A percentile compares a stretch with the other conserved stretches of the same genome.
phyloP scores from a whole-genome alignment of 1,284 basidiomycete species.

The Rhodotorula sp. region DNA sequence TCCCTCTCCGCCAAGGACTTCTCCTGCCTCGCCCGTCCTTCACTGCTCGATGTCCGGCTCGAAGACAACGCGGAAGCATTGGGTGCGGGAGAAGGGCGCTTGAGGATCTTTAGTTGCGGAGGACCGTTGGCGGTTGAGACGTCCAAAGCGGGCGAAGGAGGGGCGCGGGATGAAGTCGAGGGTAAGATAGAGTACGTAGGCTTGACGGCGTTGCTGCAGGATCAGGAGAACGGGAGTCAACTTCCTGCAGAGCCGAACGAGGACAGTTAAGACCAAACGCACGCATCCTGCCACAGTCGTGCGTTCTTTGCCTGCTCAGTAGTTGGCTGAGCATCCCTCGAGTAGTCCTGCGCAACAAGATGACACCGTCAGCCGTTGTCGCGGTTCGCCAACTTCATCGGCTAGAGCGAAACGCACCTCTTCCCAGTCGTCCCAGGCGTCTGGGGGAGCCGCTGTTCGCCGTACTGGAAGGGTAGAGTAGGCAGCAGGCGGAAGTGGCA shows the following conservation, averaged over 20 bases:
- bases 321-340: neutral
- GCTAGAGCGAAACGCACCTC: neutral
- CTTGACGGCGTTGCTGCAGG: constrained; percentile 10
- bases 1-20: constrained; percentile 27
- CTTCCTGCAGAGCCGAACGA: too few relatives aligned
- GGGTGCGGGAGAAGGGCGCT: constrained; percentile 7
- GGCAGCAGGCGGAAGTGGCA: constrained; percentile 5
- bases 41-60: neutral
- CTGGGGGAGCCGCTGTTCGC: neutral
- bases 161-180: constrained; percentile 1
- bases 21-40: neutral
- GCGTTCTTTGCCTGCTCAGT: constrained; percentile 9
- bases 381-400: too few relatives aligned
- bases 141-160: constrained; percentile 9
- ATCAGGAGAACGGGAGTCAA: neutral
- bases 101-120: constrained; percentile 27
- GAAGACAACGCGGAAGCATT: neutral
- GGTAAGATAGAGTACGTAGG: constrained; percentile 18
- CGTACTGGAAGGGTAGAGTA: neutral
- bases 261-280: neutral
- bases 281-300: constrained; percentile 29
- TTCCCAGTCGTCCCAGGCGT: constrained; percentile 6
- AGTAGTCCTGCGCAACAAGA: constrained; percentile 4
- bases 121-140: constrained; percentile 22
- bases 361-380: neutral